Evolutionary conservation across 192 early-diverging fungal species (phyloP).

Genomic region (Backusella morwellensis): DNA sequence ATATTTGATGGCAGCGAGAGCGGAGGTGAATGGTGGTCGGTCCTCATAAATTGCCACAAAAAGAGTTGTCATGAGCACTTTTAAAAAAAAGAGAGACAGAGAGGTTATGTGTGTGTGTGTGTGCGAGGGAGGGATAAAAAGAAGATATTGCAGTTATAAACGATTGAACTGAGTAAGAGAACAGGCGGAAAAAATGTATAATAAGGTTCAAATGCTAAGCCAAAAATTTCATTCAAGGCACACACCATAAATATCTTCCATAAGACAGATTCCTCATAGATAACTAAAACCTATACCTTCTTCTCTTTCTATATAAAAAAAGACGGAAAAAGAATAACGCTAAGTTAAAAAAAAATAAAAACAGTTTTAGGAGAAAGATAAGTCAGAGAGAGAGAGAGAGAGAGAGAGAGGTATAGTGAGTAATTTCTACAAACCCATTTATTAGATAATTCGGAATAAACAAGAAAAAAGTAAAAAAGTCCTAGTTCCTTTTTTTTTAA

Average conservation of each 20-base stretch:
- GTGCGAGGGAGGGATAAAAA: neutral
- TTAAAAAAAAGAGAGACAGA: neutral
- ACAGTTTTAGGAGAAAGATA: neutral
- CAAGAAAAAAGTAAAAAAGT: neutral
- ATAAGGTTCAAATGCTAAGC: neutral
- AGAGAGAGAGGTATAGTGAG: neutral
- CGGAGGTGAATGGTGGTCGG: neutral
- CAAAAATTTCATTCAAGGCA: neutral
- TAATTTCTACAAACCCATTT: neutral
- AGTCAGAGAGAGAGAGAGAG: neutral
- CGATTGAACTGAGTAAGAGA: neutral
- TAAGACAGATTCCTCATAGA: neutral
- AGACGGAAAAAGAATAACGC: neutral
- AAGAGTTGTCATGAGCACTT: neutral
- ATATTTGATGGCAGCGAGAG: neutral
- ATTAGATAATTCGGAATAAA: neutral
- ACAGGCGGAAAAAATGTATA: neutral
- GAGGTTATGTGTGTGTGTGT: too few relatives aligned
- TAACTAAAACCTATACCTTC: neutral
- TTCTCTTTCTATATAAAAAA: neutral
- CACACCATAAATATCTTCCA: neutral
- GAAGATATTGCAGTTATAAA: neutral
- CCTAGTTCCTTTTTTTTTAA: neutral
- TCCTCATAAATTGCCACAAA: neutral
- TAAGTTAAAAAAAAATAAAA: neutral